Evolutionary conservation across 2,329 filamentous ascomycete species (phyloP), one percentile per base, ranked within the genome.

Genomic region (Canariomyces notabilis): DNA sequence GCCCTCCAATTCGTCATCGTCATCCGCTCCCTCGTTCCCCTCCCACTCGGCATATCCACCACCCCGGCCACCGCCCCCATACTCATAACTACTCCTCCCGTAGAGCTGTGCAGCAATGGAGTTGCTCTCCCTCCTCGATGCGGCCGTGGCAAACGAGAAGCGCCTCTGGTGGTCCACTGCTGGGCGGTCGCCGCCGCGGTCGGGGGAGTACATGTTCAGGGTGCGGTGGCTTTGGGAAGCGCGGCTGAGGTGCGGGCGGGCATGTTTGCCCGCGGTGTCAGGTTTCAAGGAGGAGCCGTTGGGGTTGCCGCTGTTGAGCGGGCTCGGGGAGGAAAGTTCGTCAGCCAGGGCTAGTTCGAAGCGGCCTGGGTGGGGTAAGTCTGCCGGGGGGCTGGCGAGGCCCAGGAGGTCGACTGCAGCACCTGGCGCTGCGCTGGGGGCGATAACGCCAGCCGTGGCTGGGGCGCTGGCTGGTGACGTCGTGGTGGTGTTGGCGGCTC

Each of bases 1-100:
- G 4, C 51, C 57, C 59, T 95, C 90, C 6, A 89, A 74, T 57
- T 94, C 87, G 57, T 89, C 87, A 41, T 83, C 80, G 50, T 83
- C 80, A 40, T 79, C 75, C 42, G 75, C 93, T 14, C 42, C 48
- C 59, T 95, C 89, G 6, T 89, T 74, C 57, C 93, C 87, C 57
- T 89, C 86, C 41, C 82, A 80, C 49, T 82, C 77, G 51, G 79
- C 57, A 54, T 83, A 77, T 23, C 81, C 80, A 42, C 78, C 15
- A 7, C 29, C 23, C 3, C 21, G 7, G 19, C 42, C 33, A 37
- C 31, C 39, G 33, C 14, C 15, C 19, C 34, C 8, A 16, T 29
- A 37, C 9, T n/a, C 18, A 16, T 42, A 29, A 8, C 12, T 33
- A 21, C 23, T 29, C 34, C 23, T 54, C 40, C 68, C 68, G 54